These are phyloP conservation scores for Scalesia atractyloides DNA, from an alignment of 129 eudicot genomes.

Conservation along the genomic window DNA sequence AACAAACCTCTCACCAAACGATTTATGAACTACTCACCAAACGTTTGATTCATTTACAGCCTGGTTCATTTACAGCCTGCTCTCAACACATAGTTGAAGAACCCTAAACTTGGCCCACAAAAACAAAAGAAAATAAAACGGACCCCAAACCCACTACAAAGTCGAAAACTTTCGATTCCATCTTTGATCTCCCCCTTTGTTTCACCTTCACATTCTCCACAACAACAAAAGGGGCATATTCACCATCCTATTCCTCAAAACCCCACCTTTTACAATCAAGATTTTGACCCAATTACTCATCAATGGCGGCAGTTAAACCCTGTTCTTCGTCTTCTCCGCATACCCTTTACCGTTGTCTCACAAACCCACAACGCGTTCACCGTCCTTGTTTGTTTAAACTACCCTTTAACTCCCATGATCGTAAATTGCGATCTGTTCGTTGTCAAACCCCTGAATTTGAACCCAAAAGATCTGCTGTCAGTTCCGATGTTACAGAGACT, in stretches of 20 bases:
- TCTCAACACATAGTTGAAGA: too few relatives aligned
- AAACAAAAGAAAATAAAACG: constrained; percentile 7
- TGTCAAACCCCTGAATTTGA: constrained; percentile 49
- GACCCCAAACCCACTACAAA: not conserved
- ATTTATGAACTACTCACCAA: too few relatives aligned
- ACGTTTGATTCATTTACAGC: too few relatives aligned
- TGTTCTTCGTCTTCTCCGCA: constrained; percentile 37
- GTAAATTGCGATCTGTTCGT: constrained; percentile 45
- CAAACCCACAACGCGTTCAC: constrained; percentile 30
- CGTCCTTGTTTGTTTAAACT: constrained; percentile 37
- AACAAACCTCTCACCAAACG: too few relatives aligned
- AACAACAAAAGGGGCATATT: constrained; percentile 25
- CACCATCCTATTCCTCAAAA: constrained; percentile 9
- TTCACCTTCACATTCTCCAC: constrained; percentile 15
- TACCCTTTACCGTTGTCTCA: constrained; percentile 19
- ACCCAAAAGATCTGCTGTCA: constrained; percentile 32
- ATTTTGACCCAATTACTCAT: constrained; percentile 20
- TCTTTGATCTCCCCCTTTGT: constrained; percentile 4
- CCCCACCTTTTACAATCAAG: constrained; percentile 22
- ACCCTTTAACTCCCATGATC: constrained; percentile 38
- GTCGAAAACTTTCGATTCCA: constrained; percentile 13
- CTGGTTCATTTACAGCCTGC: too few relatives aligned
- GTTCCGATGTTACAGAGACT: constrained; percentile 28
- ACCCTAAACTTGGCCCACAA: not conserved
- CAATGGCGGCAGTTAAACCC: constrained; percentile 55